Base-by-base conservation (phyloP, 148 eudicot species). In the Drosera capensis region DNA sequence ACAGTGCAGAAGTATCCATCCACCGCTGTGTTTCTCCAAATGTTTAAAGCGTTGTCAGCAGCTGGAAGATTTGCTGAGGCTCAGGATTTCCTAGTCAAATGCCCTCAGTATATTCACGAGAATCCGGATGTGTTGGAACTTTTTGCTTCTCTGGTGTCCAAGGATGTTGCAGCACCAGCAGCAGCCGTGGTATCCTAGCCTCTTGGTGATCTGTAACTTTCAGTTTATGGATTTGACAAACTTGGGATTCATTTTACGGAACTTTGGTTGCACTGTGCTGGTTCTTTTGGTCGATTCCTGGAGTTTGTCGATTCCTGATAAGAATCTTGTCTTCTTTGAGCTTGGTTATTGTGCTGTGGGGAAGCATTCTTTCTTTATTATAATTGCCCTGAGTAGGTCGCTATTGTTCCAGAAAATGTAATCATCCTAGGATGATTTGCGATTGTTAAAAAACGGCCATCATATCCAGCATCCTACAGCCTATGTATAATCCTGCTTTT, bases 81-180 rank as follows among this genome's bases (percentile, higher is more conserved):
- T 7, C 96, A 87, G 30, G 56, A 57, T 40, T 68, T 82, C 42
- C 78, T 87, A 45, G 71, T 74, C 0, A 56, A 47, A 49, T 79
- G 96, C 57, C 96, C 96, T 2, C 36, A 63, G 30, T 48, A 62
- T 30, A 64, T 87, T 37, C 63, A 73, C 2, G 77, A 74, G 56
- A 45, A 87, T 58, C 85, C 76, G 26, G 94, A 87, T 70, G 71
- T 82, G 66, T 64, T 87, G 62, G 61, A 66, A 62, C 72, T 79
- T 46, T 82, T 87, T 62, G 71, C 28, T 52, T 56, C 71, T 31
- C 54, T 54, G 70, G 72, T 63, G 52, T 48, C 67, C 40, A 40
- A 47, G 37, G 54, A 48, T 44, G 26, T 52, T 26, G 58, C n/a
- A n/a, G 49, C 11, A 41, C 67, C 7, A n/a, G 30, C 48, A 22